Conservation (phyloP, 495 filamentous ascomycete genomes). For the Xylaria flabelliformis region DNA sequence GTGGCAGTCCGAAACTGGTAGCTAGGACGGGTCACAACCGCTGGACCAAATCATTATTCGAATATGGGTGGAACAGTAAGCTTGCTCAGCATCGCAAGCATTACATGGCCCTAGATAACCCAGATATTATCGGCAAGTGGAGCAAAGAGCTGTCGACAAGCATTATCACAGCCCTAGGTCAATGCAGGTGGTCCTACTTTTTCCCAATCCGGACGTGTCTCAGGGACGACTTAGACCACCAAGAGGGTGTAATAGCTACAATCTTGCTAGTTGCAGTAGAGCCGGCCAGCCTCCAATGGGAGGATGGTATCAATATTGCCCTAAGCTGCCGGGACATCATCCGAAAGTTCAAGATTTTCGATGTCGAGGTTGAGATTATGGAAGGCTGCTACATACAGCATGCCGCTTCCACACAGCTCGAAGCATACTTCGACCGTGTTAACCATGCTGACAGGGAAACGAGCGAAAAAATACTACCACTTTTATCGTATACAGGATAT, state of each 20-base stretch:
- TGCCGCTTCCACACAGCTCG: conserved; percentile 20
- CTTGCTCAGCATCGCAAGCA: no score
- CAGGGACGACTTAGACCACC: neutral
- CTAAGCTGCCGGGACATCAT: conserved; percentile 8
- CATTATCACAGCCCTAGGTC: conserved; percentile 9
- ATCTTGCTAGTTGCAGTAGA: conserved; percentile 22
- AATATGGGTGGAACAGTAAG: no score
- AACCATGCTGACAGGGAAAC: neutral
- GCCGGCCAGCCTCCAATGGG: conserved; percentile 16
- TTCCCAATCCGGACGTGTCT: conserved; percentile 25
- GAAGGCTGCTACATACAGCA: conserved; percentile 17
- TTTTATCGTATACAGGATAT: no score
- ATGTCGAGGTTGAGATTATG: conserved; percentile 18
- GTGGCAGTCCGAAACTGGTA: no score
- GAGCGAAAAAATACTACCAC: neutral
- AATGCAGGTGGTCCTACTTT: conserved; percentile 19
- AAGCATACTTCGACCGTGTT: neutral
- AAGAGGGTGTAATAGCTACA: neutral
- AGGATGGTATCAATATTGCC: conserved; percentile 18
- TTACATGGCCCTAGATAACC: no score
- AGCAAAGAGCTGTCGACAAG: neutral
- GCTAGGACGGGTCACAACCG: no score
- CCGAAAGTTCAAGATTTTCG: conserved; percentile 14
- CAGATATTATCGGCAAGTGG: no score
- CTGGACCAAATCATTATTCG: no score